Base-by-base conservation (phyloP, 805 yeast genomes). In the Yarrowia sp. region DNA sequence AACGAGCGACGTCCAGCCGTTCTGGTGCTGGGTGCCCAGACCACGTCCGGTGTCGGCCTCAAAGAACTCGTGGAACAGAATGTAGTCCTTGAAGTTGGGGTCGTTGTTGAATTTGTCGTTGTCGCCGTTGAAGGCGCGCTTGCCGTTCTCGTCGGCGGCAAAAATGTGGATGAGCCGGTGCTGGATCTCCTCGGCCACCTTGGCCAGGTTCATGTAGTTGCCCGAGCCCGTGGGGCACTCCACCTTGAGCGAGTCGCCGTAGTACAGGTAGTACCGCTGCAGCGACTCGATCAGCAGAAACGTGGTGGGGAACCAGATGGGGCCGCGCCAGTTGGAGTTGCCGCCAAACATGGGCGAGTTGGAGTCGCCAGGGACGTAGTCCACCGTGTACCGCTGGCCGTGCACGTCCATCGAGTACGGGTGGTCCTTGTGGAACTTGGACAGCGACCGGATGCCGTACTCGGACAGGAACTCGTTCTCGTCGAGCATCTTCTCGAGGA, bases 21-120 rank as follows among this genome's bases (percentile, higher is more conserved):
- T 87, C 76, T 91, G 97, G 77, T 92, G 97, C 59, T 91, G 85
- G 1, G 97, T 90, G 32, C 97, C 97, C 63, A 91, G 76, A 6
- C 97, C 97, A 67, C 96, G 82, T 38, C 97, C 97, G 1, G 94
- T 87, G 71, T 91, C 97, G 67, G 96, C 97, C 69, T 91, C 96
- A 72, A 91, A 91, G 72, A 87, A 91, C 76, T 91, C 97, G 71
- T 83, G 88, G 71, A 89, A 91, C 65, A 88, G 86, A 42, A 89
- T 81, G 66, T 82, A 81, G 64, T 90, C 96, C 68, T 81, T 82
- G 78, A 90, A 92, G 71, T 82, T 71, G 59, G 83, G 85, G 72
- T 89, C 96, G 62, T 78, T 80, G 44, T 83, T 88, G 58, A 70
- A 68, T 64, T 68, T 47, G 49, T 74, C 77, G 21, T 68, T 65